A percentile compares a stretch with the other conserved stretches of the same genome.
Evolutionary conservation across 1,284 basidiomycete genomes (phyloP).

Genomic region (Porodaedalea pini): DNA sequence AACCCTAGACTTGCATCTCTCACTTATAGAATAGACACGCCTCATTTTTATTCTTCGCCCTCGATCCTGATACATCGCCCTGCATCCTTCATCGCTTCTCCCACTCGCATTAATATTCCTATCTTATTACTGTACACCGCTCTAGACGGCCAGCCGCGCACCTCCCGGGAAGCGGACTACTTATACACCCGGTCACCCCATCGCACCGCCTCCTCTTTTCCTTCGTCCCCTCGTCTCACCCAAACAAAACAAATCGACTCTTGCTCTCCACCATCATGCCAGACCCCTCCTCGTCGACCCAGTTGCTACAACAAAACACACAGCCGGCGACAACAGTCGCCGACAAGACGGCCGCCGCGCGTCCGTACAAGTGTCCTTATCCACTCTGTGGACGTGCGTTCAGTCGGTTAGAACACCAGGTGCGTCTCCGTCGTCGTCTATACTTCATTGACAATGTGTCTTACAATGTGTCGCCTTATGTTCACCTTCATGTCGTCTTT

Average conservation of each 20-base stretch:
- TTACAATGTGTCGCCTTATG: constrained; percentile 1
- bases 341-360: constrained; percentile 53
- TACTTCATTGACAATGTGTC: constrained; percentile 17
- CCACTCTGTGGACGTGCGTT: constrained; percentile 88
- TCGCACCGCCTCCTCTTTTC: not conserved
- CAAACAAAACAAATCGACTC: not conserved
- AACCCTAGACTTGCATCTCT: not conserved
- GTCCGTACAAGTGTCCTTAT: constrained; percentile 96
- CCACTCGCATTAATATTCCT: not conserved
- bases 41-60: not conserved
- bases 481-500: constrained; percentile 20
- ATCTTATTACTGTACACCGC: not conserved
- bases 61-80: not conserved
- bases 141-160: not conserved
- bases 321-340: constrained; percentile 19
- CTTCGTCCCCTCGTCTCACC: not conserved
- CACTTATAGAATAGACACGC: not conserved
- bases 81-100: too few species aligned
- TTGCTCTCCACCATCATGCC: not conserved
- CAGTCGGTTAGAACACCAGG: constrained; percentile 90
- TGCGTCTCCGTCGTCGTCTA: constrained; percentile 35
- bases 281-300: not conserved
- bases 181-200: not conserved
- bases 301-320: constrained; percentile 10
- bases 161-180: too few species aligned